Evolutionary conservation across 306 rosid species (phyloP).

Genomic region (Trichosanthes truncata): DNA sequence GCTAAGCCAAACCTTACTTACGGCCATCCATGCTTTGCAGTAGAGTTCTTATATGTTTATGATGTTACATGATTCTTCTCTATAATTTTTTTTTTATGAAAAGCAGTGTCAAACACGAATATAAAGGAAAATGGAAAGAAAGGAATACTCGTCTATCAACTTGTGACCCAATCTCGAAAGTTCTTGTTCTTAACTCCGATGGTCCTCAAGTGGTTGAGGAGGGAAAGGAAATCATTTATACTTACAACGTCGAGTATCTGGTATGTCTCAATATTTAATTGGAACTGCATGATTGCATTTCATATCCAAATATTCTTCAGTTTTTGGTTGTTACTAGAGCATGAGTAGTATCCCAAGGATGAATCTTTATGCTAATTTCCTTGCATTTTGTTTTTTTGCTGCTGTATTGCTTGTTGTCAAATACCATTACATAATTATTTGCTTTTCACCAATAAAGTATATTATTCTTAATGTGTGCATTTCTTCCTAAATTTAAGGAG

Average conservation of each 20-base stretch:
- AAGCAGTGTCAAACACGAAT: constrained; percentile 49
- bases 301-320: not conserved
- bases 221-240: constrained; percentile 49
- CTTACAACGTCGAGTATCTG: constrained; percentile 54
- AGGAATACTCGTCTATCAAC: constrained; percentile 44
- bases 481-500: constrained; percentile 16
- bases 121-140: constrained; percentile 46
- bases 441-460: not conserved
- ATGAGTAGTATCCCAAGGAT: not conserved
- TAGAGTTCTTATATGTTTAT: not conserved
- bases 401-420: not conserved
- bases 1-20: not conserved
- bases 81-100: not conserved
- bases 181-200: constrained; percentile 39
- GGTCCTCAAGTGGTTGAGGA: constrained; percentile 60
- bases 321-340: not conserved
- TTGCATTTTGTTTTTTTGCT: not conserved
- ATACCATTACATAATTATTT: not conserved
- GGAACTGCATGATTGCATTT: not conserved
- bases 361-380: not conserved
- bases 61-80: not conserved
- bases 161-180: constrained; percentile 54
- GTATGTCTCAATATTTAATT: constrained; percentile 14
- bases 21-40: not conserved
- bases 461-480: not conserved